Conservation (phyloP, 805 yeast species). For the Candida corydali region DNA sequence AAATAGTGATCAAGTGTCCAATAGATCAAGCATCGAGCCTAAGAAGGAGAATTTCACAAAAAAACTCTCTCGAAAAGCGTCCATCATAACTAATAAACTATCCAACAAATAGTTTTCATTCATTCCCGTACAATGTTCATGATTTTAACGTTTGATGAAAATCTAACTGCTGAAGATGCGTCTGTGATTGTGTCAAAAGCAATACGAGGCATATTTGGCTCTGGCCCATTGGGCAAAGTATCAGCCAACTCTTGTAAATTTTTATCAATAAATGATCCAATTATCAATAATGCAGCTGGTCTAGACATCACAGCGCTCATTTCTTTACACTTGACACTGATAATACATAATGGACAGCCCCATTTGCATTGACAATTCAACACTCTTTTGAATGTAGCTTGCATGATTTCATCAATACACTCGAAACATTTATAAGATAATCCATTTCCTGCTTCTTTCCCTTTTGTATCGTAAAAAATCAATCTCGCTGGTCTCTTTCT, state of each 20-base stretch:
- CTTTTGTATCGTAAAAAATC: conserved; percentile 78
- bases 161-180: conserved; percentile 50
- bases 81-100: conserved; percentile 15
- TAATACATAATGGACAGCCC: conserved; percentile 87
- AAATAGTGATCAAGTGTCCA: conserved; percentile 7
- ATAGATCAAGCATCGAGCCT: conserved; percentile 12
- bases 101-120: conserved; percentile 2
- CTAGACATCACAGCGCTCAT: conserved; percentile 79
- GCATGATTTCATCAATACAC: conserved; percentile 62
- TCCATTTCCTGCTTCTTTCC: conserved; percentile 79
- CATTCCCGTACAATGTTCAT: conserved; percentile 6
- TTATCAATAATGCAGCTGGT: conserved; percentile 71
- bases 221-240: conserved; percentile 66
- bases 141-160: conserved; percentile 50
- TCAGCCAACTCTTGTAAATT: conserved; percentile 39
- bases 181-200: conserved; percentile 65
- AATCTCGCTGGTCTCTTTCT: conserved; percentile 85
- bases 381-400: conserved; percentile 55
- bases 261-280: conserved; percentile 58
- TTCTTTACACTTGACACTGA: conserved; percentile 78
- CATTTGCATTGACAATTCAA: conserved; percentile 65
- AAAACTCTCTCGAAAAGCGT: conserved; percentile 33
- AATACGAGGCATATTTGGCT: conserved; percentile 66
- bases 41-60: conserved; percentile 26
- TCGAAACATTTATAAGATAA: conserved; percentile 76